Conservation (phyloP, 78 protist species). For the Neovahlkampfia damariscottae region DNA sequence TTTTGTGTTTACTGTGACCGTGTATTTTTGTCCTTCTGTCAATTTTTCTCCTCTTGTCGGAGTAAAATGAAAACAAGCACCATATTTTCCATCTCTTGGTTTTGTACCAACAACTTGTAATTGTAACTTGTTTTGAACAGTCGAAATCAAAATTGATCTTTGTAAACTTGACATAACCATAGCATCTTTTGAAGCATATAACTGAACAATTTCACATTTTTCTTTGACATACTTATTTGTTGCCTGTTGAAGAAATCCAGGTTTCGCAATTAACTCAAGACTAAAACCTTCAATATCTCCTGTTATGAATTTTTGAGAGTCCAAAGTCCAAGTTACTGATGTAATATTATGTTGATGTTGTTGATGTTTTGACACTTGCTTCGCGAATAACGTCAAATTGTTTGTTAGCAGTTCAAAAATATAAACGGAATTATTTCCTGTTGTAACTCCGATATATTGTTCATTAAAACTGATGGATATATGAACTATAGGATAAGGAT, state of each 20-base stretch:
- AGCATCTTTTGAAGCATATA: neutral
- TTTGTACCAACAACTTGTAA: neutral
- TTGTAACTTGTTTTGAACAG: neutral
- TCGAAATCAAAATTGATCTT: neutral
- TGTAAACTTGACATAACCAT: neutral
- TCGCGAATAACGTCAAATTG: neutral
- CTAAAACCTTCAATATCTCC: neutral
- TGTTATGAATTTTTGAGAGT: neutral
- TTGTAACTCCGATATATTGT: neutral
- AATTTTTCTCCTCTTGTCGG: too few species aligned
- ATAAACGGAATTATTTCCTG: too few species aligned
- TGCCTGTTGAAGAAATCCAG: neutral
- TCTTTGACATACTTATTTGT: neutral
- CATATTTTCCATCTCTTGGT: neutral
- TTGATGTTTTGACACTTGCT: neutral
- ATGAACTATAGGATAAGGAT: neutral
- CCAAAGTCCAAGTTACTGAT: neutral
- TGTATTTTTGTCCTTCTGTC: too few species aligned
- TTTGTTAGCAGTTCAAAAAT: neutral
- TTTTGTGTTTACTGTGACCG: too few species aligned
- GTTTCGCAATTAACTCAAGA: neutral
- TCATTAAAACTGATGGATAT: neutral
- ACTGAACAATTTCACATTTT: neutral
- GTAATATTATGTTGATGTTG: neutral
- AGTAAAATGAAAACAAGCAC: constrained; percentile 1